A percentile compares a stretch with the other conserved stretches of the same genome.
phyloP scores from a whole-genome alignment of 2,329 filamentous ascomycete genomes.

The Arthrobotrys sphaeroides region DNA sequence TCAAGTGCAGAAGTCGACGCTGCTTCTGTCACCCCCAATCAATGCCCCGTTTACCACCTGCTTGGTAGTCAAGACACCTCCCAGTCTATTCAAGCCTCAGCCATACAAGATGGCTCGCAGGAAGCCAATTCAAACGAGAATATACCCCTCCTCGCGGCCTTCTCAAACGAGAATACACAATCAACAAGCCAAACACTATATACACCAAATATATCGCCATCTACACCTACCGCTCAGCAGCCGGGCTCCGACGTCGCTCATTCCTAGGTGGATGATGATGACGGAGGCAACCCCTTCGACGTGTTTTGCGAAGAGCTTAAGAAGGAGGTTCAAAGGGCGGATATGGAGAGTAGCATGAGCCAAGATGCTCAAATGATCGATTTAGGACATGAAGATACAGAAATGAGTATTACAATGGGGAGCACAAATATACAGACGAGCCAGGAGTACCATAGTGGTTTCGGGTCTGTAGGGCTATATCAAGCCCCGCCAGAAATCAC shows the following conservation, averaged over 20 bases:
- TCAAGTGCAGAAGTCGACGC: background rate
- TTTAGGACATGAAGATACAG: background rate
- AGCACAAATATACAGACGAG: background rate
- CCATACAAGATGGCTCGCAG: background rate
- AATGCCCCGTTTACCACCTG: background rate
- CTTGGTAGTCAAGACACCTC: background rate
- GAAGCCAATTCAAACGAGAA: background rate
- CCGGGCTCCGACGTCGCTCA: background rate
- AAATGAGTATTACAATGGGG: background rate
- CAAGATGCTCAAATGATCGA: background rate
- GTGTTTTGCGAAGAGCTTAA: slow-evolving; percentile 11
- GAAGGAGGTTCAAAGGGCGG: background rate
- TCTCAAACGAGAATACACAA: background rate
- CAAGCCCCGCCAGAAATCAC: background rate
- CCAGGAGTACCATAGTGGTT: background rate
- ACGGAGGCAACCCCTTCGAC: background rate
- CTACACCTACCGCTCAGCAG: background rate
- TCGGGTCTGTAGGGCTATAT: too few species aligned
- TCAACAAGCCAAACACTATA: background rate
- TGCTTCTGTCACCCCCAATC: background rate
- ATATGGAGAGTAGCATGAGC: background rate
- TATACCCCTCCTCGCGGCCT: background rate
- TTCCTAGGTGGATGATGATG: slow-evolving; percentile 7
- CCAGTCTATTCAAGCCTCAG: background rate
- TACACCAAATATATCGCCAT: background rate